Evolutionary conservation across 768 basidiomycete species (phyloP).

Genomic region (Termitomyces sp.): DNA sequence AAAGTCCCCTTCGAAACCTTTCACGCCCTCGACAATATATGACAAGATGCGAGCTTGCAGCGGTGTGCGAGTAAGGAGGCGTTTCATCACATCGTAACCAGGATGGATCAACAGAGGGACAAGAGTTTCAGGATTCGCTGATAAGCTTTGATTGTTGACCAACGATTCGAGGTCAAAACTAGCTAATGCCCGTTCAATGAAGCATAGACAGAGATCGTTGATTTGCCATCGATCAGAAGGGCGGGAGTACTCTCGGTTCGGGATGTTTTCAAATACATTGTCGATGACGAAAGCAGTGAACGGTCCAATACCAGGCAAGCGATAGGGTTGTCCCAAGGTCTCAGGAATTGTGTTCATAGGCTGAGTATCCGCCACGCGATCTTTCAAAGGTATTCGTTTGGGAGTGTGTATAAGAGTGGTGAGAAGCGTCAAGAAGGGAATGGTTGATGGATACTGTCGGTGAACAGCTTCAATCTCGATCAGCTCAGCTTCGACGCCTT

Average conservation of each 20-base stretch:
- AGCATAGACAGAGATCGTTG: conserved; percentile 79
- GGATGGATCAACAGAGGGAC: conserved; percentile 66
- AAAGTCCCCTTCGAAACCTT: conserved; percentile 66
- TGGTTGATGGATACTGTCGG: conserved; percentile 81
- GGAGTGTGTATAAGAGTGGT: conserved; percentile 79
- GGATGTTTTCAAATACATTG: conserved; percentile 77
- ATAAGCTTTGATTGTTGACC: conserved; percentile 47
- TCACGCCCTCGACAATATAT: conserved; percentile 76
- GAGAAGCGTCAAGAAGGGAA: conserved; percentile 81
- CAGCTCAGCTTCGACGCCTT: conserved; percentile 82
- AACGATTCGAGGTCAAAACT: conserved; percentile 78
- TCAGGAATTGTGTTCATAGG: conserved; percentile 76
- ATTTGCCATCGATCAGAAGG: conserved; percentile 81
- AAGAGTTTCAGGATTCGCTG: conserved; percentile 46
- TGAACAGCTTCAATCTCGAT: conserved; percentile 81
- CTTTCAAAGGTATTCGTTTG: conserved; percentile 60
- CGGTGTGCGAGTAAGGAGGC: conserved; percentile 65
- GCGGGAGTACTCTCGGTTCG: conserved; percentile 66
- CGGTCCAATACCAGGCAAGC: conserved; percentile 74
- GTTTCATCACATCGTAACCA: conserved; percentile 80
- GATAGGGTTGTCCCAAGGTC: conserved; percentile 71
- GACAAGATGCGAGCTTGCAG: conserved; percentile 72
- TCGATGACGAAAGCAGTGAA: conserved; percentile 87
- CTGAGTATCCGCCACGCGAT: conserved; percentile 51
- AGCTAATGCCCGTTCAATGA: conserved; percentile 78